A percentile compares a stretch with the other conserved stretches of the same genome.
Evolutionary conservation across 306 rosid genomes (phyloP).

Genomic region (Spatholobus suberectus): DNA sequence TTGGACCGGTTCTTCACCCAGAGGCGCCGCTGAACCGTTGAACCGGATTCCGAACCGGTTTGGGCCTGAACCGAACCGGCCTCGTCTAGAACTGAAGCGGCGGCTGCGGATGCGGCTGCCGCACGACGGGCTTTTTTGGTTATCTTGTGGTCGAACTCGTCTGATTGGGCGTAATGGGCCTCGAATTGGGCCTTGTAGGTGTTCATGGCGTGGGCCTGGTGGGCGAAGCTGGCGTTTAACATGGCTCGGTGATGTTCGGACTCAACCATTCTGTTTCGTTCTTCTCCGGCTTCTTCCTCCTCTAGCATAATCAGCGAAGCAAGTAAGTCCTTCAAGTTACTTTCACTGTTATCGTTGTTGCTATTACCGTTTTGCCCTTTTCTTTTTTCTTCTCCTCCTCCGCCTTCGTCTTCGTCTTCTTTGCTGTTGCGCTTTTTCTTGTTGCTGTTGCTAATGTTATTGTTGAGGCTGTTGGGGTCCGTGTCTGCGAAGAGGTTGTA

Average conservation of each 20-base stretch:
- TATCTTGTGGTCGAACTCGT: slow-evolving; percentile 22
- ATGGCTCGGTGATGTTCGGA: slow-evolving; percentile 35
- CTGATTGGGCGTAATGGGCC: slow-evolving; percentile 41
- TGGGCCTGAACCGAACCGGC: background rate
- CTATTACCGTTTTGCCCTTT: background rate
- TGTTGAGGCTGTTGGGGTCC: slow-evolving; percentile 51
- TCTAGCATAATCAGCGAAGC: slow-evolving; percentile 56
- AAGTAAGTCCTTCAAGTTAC: slow-evolving; percentile 46
- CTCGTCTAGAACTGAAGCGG: background rate
- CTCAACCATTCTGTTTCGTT: slow-evolving; percentile 35
- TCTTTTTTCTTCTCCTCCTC: background rate
- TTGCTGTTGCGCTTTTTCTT: slow-evolving; percentile 44
- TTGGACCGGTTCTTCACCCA: slow-evolving; percentile 89
- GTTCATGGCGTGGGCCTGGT: slow-evolving; percentile 48
- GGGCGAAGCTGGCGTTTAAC: slow-evolving; percentile 34
- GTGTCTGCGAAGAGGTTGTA: slow-evolving; percentile 47
- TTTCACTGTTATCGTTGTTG: background rate
- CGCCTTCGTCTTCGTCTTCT: slow-evolving; percentile 36
- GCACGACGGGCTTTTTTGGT: slow-evolving; percentile 54
- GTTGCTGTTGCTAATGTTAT: slow-evolving; percentile 9
- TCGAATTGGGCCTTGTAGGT: slow-evolving; percentile 45
- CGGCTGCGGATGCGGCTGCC: slow-evolving; percentile 9
- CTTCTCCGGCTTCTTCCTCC: slow-evolving; percentile 61
- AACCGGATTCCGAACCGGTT: background rate
- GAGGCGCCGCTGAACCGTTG: slow-evolving; percentile 52